Percentiles rank a stretch among this genome's conserved stretches.
These are phyloP conservation scores for Roridomyces roridus DNA, from an alignment of 768 basidiomycete genomes.

Conservation along the genomic window DNA sequence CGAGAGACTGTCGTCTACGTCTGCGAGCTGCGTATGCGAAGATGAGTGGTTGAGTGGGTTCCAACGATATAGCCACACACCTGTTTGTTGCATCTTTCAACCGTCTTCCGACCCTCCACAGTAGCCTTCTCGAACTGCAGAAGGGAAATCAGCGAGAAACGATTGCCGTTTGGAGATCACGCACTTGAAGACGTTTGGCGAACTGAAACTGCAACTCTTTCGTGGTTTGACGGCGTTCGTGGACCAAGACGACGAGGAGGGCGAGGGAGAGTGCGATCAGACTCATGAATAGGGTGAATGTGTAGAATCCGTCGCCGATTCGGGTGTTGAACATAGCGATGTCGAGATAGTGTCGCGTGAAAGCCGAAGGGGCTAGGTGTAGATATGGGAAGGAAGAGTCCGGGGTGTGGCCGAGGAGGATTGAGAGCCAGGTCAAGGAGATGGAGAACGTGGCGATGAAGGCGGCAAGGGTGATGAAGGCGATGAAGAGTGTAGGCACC, in stretches of 20 bases:
- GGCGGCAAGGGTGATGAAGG: background rate
- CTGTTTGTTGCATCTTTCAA: background rate
- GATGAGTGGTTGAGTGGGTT: background rate
- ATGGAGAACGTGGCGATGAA: background rate
- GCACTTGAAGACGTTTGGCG: conserved; percentile 2
- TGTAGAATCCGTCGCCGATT: background rate
- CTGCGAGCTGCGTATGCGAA: conserved; percentile 1
- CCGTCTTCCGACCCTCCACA: background rate
- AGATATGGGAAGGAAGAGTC: background rate
- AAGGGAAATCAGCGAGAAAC: background rate
- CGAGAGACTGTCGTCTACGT: conserved; percentile 5
- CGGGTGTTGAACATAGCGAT: background rate
- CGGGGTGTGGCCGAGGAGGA: background rate
- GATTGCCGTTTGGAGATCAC: background rate
- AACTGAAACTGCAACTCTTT: background rate
- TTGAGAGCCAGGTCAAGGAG: background rate
- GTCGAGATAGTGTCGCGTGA: background rate
- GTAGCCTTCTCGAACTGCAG: background rate
- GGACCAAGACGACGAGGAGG: background rate
- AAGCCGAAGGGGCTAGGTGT: background rate
- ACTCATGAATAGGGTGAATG: background rate
- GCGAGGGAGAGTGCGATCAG: background rate
- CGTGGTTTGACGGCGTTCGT: background rate
- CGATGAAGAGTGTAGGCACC: background rate
- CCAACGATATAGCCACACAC: background rate